These are phyloP conservation scores for Cladosporium velox DNA, from an alignment of 2,329 filamentous ascomycete genomes.

Conservation along the genomic window DNA sequence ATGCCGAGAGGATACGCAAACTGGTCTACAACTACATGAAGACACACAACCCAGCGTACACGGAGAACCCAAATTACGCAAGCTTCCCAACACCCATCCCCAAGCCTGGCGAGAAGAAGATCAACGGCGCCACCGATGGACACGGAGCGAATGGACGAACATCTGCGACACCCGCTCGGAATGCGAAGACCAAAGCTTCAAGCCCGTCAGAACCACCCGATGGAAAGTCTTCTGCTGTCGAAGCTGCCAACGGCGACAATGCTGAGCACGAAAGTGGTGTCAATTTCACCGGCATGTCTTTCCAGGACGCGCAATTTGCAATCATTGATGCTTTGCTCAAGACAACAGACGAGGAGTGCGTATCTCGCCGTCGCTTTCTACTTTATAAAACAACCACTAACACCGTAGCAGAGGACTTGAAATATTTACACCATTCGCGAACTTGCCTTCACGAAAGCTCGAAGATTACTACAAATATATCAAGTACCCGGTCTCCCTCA, in stretches of 20 bases:
- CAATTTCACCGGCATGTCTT: constrained; percentile 70
- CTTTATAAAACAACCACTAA: constrained; percentile 21
- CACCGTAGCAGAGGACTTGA: constrained; percentile 58
- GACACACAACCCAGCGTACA: constrained; percentile 81
- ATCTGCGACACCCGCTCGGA: constrained; percentile 14
- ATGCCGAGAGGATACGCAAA: constrained; percentile 85
- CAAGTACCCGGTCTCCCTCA: constrained; percentile 75
- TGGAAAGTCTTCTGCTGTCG: constrained; percentile 32
- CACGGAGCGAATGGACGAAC: constrained; percentile 20
- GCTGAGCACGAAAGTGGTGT: constrained; percentile 23
- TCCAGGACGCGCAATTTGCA: constrained; percentile 85
- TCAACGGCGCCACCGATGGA: constrained; percentile 33
- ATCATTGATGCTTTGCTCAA: constrained; percentile 72
- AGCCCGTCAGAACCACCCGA: constrained; percentile 34
- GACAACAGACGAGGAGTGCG: constrained; percentile 67
- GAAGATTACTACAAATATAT: constrained; percentile 89
- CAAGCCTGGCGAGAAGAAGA: constrained; percentile 34
- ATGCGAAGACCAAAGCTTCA: constrained; percentile 15
- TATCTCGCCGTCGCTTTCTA: constrained; percentile 12
- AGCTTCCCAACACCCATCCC: constrained; percentile 74
- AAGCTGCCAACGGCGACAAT: constrained; percentile 25
- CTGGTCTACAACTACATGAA: constrained; percentile 86
- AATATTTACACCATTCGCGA: constrained; percentile 73
- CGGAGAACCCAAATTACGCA: constrained; percentile 64
- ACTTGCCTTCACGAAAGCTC: constrained; percentile 71